A percentile compares a stretch with the other conserved stretches of the same genome.
Conservation (phyloP, 73 alveolate species). For the Paraurostyla sp. region DNA sequence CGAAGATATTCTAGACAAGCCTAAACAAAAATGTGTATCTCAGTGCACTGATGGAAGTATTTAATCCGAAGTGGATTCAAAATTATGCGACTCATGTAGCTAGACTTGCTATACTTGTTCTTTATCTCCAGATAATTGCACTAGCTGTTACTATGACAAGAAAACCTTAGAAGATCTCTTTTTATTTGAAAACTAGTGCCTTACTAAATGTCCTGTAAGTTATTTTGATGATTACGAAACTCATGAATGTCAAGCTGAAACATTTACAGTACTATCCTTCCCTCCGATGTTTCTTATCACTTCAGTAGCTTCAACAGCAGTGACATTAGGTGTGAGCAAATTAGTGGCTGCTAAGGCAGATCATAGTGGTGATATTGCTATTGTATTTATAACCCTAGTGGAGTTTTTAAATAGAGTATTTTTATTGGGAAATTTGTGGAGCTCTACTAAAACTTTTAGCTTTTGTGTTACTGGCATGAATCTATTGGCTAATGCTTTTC, state of each 20-base stretch:
- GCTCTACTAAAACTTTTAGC: constrained; percentile 46
- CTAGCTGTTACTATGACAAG: constrained; percentile 10
- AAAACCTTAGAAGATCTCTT: constrained; percentile 1
- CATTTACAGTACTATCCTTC: not conserved
- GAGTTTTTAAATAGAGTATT: constrained; percentile 38
- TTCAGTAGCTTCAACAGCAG: not conserved
- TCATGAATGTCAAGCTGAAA: constrained; percentile 27
- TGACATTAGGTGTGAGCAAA: constrained; percentile 19
- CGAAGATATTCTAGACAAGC: not conserved
- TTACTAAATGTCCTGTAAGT: constrained; percentile 6
- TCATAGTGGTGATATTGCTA: not conserved
- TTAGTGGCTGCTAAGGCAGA: not conserved
- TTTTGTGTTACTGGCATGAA: constrained; percentile 39
- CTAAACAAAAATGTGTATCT: not conserved
- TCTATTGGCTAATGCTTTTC: not conserved
- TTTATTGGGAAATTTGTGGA: constrained; percentile 27
- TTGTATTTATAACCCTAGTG: not conserved
- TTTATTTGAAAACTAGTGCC: not conserved
- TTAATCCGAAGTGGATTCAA: not conserved
- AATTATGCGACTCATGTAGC: not conserved
- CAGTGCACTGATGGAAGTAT: constrained; percentile 16
- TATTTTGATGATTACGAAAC: not conserved
- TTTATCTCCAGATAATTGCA: not conserved
- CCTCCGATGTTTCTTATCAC: constrained; percentile 13
- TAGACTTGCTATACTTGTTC: not conserved